Evolutionary conservation across 2,329 filamentous ascomycete genomes (phyloP), one percentile per base, ranked within the genome.

Genomic region (Alternaria longipes): DNA sequence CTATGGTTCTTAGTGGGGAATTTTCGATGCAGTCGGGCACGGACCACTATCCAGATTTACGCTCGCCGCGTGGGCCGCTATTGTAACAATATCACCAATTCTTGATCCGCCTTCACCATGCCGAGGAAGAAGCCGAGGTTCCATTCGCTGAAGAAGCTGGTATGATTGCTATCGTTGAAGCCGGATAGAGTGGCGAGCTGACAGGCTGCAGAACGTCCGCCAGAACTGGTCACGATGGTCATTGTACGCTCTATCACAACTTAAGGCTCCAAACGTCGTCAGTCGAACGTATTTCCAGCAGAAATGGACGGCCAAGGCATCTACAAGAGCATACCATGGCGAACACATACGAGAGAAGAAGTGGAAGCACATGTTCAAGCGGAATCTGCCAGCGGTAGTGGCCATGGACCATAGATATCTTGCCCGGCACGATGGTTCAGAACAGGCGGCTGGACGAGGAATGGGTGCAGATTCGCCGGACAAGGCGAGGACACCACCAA

Each of bases 181-280:
- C 20, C 32, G 32, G 44, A 12, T 3, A 20, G 42, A 51, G 30
- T 24, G 8, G 20, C 41, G 42, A 38, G 45, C 69, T 71, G 52
- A 69, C 61, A 22, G 18, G 16, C 62, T 52, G 59, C 77, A 98
- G 94, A 96, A 93, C 91, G 79, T 97, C 80, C 91, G 94, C 74
- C 92, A 95, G 84, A 93, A 93, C 84, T 97, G 94, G 95, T 97
- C 93, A 85, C 97, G 97, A 83, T 93, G 93, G 85, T 97, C 97
- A 78, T 86, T 99, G 66, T 99, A 92, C 87, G 97, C 97, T 82
- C 82, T 99, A 67, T 82, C 84, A 52, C 86, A 86, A 68, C 74
- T 87, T 34, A 80, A 73, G 44, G 74, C 79, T 2, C 86, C 85
- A 18, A 75, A 71, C 16, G 53, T 62, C 26, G 52, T 51, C 2